Evolutionary conservation across 2,329 filamentous ascomycete species (phyloP).

Genomic region (Fusarium udum): DNA sequence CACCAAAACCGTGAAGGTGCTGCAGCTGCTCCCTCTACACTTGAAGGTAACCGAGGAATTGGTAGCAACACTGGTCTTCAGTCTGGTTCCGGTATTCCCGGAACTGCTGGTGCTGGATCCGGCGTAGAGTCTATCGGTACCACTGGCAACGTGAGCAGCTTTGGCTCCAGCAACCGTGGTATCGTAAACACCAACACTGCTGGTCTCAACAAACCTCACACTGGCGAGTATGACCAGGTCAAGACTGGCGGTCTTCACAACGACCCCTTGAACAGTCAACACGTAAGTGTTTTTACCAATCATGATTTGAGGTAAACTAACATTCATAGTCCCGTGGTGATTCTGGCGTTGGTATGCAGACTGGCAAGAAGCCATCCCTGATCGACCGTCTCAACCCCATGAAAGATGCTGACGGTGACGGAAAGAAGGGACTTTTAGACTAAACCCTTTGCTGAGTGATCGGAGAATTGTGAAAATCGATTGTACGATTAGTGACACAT

Average conservation of each 20-base stretch:
- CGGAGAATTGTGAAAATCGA: neutral
- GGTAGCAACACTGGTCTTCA: neutral
- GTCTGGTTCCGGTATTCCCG: neutral
- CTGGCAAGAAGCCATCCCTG: conserved; percentile 32
- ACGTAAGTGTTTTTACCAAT: neutral
- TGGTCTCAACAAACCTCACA: conserved; percentile 11
- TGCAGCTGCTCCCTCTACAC: neutral
- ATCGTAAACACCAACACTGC: conserved; percentile 19
- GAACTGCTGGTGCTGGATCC: neutral
- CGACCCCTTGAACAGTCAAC: conserved; percentile 20
- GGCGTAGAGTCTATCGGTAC: neutral
- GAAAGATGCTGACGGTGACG: conserved; percentile 38
- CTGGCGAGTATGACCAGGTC: neutral
- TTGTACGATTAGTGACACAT: conserved; percentile 22
- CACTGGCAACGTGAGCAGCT: neutral
- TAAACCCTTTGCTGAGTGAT: neutral
- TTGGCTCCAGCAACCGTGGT: neutral
- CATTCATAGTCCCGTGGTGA: conserved; percentile 6
- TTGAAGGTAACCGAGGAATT: neutral
- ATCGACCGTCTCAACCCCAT: conserved; percentile 35
- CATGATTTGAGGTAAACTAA: neutral
- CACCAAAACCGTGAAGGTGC: conserved; percentile 13
- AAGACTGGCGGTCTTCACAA: conserved; percentile 30
- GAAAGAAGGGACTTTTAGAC: conserved; percentile 37
- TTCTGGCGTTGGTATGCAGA: conserved; percentile 17